A percentile compares a stretch with the other conserved stretches of the same genome.
Evolutionary conservation across 2,329 filamentous ascomycete species (phyloP).

Genomic region (Penicillium sp.): DNA sequence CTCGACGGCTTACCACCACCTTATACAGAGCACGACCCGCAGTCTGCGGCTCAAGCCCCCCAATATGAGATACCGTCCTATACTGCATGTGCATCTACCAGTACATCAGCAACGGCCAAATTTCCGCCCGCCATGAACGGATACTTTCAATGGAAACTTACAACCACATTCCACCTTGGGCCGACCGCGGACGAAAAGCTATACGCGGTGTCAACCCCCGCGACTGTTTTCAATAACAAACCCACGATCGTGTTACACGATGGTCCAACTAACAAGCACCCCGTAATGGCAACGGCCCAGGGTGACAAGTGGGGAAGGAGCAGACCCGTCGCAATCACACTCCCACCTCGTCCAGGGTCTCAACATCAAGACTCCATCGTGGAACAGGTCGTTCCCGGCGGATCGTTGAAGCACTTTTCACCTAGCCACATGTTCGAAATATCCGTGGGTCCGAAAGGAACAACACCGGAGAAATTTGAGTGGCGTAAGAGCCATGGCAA

Average conservation of each 20-base stretch:
- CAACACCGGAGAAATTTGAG: slow-evolving; percentile 6
- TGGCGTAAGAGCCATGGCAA: slow-evolving; percentile 15
- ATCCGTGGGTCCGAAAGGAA: background rate
- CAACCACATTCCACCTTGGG: slow-evolving; percentile 16
- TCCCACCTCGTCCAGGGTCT: background rate
- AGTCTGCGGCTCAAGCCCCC: background rate
- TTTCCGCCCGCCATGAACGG: slow-evolving; percentile 16
- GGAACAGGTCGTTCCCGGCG: background rate
- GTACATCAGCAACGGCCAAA: slow-evolving; percentile 5
- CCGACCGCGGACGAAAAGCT: slow-evolving; percentile 14
- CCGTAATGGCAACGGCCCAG: slow-evolving; percentile 8
- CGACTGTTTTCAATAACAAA: slow-evolving; percentile 9
- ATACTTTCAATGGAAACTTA: slow-evolving; percentile 16
- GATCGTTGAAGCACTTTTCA: background rate
- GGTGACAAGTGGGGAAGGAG: slow-evolving; percentile 14
- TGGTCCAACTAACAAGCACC: slow-evolving; percentile 13
- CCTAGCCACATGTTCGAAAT: slow-evolving; percentile 6
- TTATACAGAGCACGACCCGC: slow-evolving; percentile 1
- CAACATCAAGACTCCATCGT: background rate
- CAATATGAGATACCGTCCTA: background rate
- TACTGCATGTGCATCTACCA: background rate
- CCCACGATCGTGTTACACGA: slow-evolving; percentile 12
- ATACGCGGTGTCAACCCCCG: slow-evolving; percentile 7
- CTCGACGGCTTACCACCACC: background rate
- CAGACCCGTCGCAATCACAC: slow-evolving; percentile 5